Conservation (phyloP, 1,284 basidiomycete genomes). For the Ganoderma resinaceum region DNA sequence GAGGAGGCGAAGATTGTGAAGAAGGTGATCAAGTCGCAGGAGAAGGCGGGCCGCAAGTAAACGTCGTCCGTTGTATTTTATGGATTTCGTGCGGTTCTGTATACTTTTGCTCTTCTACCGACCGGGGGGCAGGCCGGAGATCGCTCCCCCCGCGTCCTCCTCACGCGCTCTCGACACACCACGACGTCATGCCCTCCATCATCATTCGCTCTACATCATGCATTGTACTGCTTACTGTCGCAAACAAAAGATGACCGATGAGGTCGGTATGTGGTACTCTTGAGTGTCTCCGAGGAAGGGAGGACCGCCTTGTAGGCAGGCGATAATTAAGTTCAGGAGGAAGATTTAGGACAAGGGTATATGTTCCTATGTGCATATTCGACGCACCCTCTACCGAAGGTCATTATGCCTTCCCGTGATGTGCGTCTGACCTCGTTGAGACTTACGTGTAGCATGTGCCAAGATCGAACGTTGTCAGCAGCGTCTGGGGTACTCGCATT, state of each 20-base stretch:
- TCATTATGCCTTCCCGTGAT: neutral
- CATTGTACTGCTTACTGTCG: slow-evolving; percentile 41
- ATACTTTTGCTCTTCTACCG: slow-evolving; percentile 29
- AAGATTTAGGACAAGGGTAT: too few species aligned
- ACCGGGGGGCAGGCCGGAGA: slow-evolving; percentile 21
- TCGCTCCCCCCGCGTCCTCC: slow-evolving; percentile 17
- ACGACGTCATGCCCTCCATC: slow-evolving; percentile 36
- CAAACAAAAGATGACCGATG: slow-evolving; percentile 40
- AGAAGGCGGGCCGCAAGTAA: slow-evolving; percentile 49
- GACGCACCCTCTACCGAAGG: neutral
- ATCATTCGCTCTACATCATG: slow-evolving; percentile 37
- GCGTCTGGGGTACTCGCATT: neutral
- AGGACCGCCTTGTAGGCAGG: neutral
- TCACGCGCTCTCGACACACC: slow-evolving; percentile 29
- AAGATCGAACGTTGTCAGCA: neutral
- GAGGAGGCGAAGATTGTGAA: slow-evolving; percentile 99
- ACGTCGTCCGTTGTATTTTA: slow-evolving; percentile 19
- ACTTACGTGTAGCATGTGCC: neutral
- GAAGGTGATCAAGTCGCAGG: slow-evolving; percentile 96
- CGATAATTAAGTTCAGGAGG: too few species aligned
- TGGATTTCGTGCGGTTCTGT: slow-evolving; percentile 27
- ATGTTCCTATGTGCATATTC: neutral
- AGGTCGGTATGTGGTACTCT: slow-evolving; percentile 38
- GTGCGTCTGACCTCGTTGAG: neutral
- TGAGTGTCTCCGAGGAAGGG: neutral